phyloP scores from a whole-genome alignment of 1,284 basidiomycete genomes.

The Pascua sp. region DNA sequence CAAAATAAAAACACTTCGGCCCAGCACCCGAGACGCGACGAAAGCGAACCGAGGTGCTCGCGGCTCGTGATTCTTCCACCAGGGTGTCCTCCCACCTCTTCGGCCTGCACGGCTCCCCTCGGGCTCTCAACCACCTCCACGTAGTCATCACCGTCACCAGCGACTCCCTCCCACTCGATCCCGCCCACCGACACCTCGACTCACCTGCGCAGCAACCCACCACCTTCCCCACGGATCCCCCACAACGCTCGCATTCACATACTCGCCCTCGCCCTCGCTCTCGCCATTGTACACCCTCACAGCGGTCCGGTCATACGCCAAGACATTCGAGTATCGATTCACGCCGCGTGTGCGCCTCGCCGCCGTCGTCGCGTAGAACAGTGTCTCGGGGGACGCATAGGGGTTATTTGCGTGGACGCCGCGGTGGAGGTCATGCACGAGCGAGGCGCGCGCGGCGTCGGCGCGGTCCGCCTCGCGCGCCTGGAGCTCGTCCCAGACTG shows the following conservation, averaged over 20 bases:
- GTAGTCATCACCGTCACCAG: too few relatives aligned
- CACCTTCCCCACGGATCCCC: conserved; percentile 23
- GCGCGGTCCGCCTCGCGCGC: too few relatives aligned
- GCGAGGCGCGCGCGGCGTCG: too few relatives aligned
- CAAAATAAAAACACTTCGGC: too few relatives aligned
- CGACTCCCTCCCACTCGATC: too few relatives aligned
- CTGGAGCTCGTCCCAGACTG: too few relatives aligned
- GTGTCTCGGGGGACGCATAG: not conserved
- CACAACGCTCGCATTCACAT: conserved; percentile 45
- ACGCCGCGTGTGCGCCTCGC: conserved; percentile 2
- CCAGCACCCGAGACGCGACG: too few relatives aligned
- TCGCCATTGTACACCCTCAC: conserved; percentile 8
- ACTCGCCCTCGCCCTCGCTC: conserved; percentile 19
- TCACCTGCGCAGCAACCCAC: conserved; percentile 46
- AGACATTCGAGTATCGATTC: conserved; percentile 43
- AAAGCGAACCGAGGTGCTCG: too few relatives aligned
- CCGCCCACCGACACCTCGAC: too few relatives aligned
- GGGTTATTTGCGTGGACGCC: too few relatives aligned
- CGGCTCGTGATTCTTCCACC: not conserved
- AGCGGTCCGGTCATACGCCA: conserved; percentile 42
- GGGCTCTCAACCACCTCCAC: not conserved
- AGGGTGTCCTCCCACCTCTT: too few relatives aligned
- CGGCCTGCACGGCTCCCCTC: not conserved
- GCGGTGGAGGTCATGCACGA: too few relatives aligned
- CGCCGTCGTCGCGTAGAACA: conserved; percentile 12